Evolutionary conservation across 495 filamentous ascomycete species (phyloP), one percentile per base, ranked within the genome.

Genomic region (Entonaema liquescens): DNA sequence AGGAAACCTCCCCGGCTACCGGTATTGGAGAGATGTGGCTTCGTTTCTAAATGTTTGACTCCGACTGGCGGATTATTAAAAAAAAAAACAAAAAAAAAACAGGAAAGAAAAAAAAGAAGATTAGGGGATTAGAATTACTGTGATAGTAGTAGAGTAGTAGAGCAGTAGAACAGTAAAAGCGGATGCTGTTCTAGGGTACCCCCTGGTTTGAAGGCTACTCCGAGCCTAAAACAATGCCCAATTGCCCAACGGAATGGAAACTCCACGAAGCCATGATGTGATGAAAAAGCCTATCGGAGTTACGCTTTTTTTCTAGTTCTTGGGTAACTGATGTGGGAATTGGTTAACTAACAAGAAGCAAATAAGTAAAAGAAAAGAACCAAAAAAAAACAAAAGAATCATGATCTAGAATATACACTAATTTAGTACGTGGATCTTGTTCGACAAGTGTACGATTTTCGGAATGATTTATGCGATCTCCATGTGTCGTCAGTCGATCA

Each of bases 391-490:
- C 29, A n/a, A 29, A 53, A 36, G 6, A 35, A 40, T 55, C 4
- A 59, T 65, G 60, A 53, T 29, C 26, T 36, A 52, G 19, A 54
- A 55, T 11, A 59, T 13, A 60, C 35, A 44, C 25, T 29, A 52
- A 31, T 57, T 28, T 29, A 55, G 49, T 49, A 62, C 38, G 60
- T 58, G 15, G 65, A 65, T 72, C 70, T 8, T 72, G 55, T 65
- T 72, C 36, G 47, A 67, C 13, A 56, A 63, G 52, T 63, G 55
- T 26, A 65, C 38, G 60, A 62, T 62, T 36, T 65, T 53, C 56
- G 23, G 52, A 28, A 58, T 23, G 13, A 42, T 65, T 42, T 62
- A 68, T 72, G 65, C 70, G 59, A 64, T 68, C 55, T 42, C 26
- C 19, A 26, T 59, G 35, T 61, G 64, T 40, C 44, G 33, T 53